Percentiles rank a stretch among this genome's conserved stretches.
phyloP scores from a whole-genome alignment of 2,329 filamentous ascomycete genomes.

The Epichloe sylvatica region DNA sequence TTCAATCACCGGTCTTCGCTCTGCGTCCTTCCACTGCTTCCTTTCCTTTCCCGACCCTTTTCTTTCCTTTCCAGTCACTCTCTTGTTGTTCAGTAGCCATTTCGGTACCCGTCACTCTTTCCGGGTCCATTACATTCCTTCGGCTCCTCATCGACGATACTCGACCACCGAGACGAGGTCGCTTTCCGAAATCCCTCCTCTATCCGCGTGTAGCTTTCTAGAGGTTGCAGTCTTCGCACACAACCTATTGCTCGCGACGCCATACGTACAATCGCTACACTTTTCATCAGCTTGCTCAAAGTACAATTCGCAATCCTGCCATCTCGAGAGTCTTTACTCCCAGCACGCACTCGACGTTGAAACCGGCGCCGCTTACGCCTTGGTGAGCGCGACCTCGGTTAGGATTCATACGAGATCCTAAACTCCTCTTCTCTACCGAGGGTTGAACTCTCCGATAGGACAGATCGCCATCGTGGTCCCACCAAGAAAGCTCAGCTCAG shows the following conservation, averaged over 20 bases:
- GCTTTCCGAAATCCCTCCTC: conserved; percentile 7
- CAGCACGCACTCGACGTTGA: not conserved
- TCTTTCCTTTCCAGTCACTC: conserved; percentile 37
- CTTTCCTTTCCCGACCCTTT: conserved; percentile 23
- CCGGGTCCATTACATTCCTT: conserved; percentile 32
- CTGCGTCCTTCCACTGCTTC: conserved; percentile 21
- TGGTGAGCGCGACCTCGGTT: too few species aligned
- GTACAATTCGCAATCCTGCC: not conserved
- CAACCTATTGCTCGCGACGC: not conserved
- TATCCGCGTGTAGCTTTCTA: conserved; percentile 5
- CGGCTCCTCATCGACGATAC: conserved; percentile 16
- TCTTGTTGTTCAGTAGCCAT: conserved; percentile 29
- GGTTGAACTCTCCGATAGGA: not conserved
- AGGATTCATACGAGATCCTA: too few species aligned
- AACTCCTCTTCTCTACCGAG: too few species aligned
- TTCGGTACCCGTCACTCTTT: conserved; percentile 38
- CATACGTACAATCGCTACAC: conserved; percentile 5
- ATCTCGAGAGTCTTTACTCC: not conserved
- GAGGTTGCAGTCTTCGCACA: conserved; percentile 9
- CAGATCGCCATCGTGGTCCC: not conserved
- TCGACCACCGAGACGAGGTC: conserved; percentile 6
- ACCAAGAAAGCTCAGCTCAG: not conserved
- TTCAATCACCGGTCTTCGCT: conserved; percentile 20
- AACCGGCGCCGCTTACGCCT: not conserved
- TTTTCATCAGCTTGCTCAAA: conserved; percentile 4